These are phyloP conservation scores for Naematelia encephala DNA, from an alignment of 768 basidiomycete species.

Conservation along the genomic window DNA sequence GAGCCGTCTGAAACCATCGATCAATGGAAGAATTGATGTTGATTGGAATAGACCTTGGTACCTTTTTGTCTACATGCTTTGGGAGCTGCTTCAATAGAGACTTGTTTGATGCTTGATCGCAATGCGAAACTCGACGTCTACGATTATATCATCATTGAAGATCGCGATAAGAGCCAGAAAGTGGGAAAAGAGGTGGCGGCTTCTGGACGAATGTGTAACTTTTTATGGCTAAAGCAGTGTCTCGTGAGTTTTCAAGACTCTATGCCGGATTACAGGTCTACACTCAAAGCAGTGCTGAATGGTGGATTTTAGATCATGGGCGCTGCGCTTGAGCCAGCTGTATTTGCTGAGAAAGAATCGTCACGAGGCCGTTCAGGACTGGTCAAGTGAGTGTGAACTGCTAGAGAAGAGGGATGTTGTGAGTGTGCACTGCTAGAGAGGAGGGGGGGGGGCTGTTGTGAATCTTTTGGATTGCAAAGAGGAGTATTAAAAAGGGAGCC, in stretches of 20 bases:
- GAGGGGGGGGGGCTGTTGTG: not conserved
- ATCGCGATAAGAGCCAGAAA: slow-evolving; percentile 15
- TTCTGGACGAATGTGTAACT: slow-evolving; percentile 22
- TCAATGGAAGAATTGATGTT: not conserved
- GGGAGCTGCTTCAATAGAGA: slow-evolving; percentile 63
- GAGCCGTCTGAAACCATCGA: not conserved
- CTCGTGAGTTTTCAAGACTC: slow-evolving; percentile 28
- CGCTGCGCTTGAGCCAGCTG: slow-evolving; percentile 6
- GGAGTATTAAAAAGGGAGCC: too few species aligned
- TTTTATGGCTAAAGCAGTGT: slow-evolving; percentile 47
- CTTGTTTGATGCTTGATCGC: slow-evolving; percentile 7
- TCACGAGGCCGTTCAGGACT: not conserved
- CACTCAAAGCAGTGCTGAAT: not conserved
- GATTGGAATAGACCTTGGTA: slow-evolving; percentile 52
- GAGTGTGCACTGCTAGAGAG: not conserved
- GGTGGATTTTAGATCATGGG: slow-evolving; percentile 24
- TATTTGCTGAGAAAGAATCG: not conserved
- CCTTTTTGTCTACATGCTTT: slow-evolving; percentile 69
- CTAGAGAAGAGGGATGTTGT: not conserved
- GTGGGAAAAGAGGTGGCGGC: slow-evolving; percentile 10
- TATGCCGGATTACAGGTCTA: not conserved
- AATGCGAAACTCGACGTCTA: slow-evolving; percentile 12
- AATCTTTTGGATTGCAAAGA: too few species aligned
- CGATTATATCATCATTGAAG: slow-evolving; percentile 30
- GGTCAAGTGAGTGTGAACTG: not conserved